Evolutionary conservation across 805 yeast species (phyloP).

Genomic region (Gaillardinia entomophila): DNA sequence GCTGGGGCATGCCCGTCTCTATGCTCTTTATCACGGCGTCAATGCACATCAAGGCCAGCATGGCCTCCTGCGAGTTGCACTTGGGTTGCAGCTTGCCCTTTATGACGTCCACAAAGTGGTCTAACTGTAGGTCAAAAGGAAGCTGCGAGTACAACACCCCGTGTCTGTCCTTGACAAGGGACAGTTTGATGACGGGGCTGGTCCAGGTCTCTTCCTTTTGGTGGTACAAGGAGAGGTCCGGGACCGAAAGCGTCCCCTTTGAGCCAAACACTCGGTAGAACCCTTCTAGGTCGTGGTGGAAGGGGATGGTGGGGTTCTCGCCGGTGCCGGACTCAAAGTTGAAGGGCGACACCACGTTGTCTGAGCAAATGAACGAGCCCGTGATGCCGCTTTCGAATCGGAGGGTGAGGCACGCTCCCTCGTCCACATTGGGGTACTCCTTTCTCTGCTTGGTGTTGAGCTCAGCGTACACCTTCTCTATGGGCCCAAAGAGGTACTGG

Average conservation of each 20-base stretch:
- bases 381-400: conserved; percentile 31
- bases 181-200: conserved; percentile 16
- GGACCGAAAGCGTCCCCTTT: conserved; percentile 34
- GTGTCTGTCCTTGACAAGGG: neutral
- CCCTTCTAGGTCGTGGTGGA: conserved; percentile 22
- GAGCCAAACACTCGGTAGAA: conserved; percentile 35
- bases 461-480: conserved; percentile 34
- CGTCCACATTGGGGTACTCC: conserved; percentile 25
- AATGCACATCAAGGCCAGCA: conserved; percentile 27
- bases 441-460: conserved; percentile 25
- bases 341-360: conserved; percentile 35
- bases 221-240: conserved; percentile 34
- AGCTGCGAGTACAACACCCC: conserved; percentile 1
- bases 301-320: conserved; percentile 38
- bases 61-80: conserved; percentile 30
- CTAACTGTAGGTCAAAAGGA: conserved; percentile 36
- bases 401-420: conserved; percentile 36
- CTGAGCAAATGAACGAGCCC: conserved; percentile 38
- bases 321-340: conserved; percentile 39
- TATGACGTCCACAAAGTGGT: conserved; percentile 32
- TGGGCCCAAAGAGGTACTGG: conserved; percentile 35
- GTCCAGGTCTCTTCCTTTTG: conserved; percentile 23
- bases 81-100: conserved; percentile 20
- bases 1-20: conserved; percentile 24
- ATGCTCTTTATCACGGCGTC: conserved; percentile 29